Conservation (phyloP, 768 basidiomycete species). For the Nidularia sp. region DNA sequence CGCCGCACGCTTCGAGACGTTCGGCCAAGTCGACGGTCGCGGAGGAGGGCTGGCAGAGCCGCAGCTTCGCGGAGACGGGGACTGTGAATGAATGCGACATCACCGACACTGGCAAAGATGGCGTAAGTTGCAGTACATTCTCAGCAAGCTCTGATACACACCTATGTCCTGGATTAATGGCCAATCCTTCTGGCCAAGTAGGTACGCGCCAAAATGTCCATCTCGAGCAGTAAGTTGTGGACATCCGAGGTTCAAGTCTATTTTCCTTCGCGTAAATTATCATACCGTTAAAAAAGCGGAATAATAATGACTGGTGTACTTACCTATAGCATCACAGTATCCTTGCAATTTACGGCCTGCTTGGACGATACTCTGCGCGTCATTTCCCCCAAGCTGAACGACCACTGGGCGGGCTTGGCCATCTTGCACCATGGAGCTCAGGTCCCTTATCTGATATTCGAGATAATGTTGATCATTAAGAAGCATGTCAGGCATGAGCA, state of each 20-base stretch:
- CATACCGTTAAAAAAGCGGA: no score
- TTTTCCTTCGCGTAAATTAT: conserved; percentile 5
- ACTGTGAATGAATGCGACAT: conserved; percentile 61
- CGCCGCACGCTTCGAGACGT: conserved; percentile 60
- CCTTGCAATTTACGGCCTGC: conserved; percentile 58
- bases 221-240: conserved; percentile 68
- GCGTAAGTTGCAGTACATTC: neutral
- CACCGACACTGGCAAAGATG: conserved; percentile 44
- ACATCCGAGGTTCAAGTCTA: conserved; percentile 81
- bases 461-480: conserved; percentile 63
- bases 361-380: conserved; percentile 54
- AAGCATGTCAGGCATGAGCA: conserved; percentile 63
- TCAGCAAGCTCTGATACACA: conserved; percentile 16
- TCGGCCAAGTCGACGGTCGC: conserved; percentile 54
- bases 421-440: conserved; percentile 26
- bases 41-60: conserved; percentile 47
- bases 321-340: conserved; percentile 71
- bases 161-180: conserved; percentile 62
- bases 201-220: conserved; percentile 70
- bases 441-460: conserved; percentile 56
- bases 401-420: conserved; percentile 46
- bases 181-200: conserved; percentile 74
- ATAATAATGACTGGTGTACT: conserved; percentile 2
- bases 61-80: conserved; percentile 64
- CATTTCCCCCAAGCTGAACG: conserved; percentile 72